Conservation (phyloP, 768 basidiomycete species). For the Dendrothele bispora region DNA sequence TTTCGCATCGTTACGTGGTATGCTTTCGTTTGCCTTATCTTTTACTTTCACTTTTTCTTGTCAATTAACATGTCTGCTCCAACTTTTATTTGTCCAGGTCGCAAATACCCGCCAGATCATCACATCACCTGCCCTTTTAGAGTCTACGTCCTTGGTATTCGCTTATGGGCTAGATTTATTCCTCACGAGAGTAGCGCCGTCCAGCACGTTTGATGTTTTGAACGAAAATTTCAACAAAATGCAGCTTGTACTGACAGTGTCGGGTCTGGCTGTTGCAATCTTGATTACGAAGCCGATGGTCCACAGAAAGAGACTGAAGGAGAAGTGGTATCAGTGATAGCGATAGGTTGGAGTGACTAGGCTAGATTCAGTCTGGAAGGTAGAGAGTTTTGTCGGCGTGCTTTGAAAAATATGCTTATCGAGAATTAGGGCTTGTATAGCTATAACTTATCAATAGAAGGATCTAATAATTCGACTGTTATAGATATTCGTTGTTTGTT, state of each 20-base stretch:
- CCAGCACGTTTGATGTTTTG: slow-evolving; percentile 89
- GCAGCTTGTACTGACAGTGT: slow-evolving; percentile 83
- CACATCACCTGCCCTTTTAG: slow-evolving; percentile 82
- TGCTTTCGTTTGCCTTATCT: not conserved
- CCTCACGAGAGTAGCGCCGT: slow-evolving; percentile 80
- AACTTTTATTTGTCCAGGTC: slow-evolving; percentile 45
- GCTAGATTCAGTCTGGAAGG: no score
- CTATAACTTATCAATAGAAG: no score
- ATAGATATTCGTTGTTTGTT: no score
- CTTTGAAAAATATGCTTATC: no score
- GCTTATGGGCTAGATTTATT: slow-evolving; percentile 90
- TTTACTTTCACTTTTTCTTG: not conserved
- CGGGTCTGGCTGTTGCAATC: slow-evolving; percentile 72
- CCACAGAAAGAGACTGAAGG: slow-evolving; percentile 58
- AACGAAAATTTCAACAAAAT: slow-evolving; percentile 91
- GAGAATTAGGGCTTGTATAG: no score
- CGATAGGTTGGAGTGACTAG: no score
- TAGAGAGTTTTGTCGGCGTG: no score
- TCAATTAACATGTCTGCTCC: not conserved
- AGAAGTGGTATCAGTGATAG: slow-evolving; percentile 77
- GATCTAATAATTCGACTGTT: no score
- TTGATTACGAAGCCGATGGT: slow-evolving; percentile 84
- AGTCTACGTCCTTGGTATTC: slow-evolving; percentile 90
- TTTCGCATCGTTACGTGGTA: slow-evolving; percentile 33
- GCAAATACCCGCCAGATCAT: slow-evolving; percentile 66